These are phyloP conservation scores for Helminthosporium solani DNA, from an alignment of 2,329 filamentous ascomycete species.

Conservation along the genomic window DNA sequence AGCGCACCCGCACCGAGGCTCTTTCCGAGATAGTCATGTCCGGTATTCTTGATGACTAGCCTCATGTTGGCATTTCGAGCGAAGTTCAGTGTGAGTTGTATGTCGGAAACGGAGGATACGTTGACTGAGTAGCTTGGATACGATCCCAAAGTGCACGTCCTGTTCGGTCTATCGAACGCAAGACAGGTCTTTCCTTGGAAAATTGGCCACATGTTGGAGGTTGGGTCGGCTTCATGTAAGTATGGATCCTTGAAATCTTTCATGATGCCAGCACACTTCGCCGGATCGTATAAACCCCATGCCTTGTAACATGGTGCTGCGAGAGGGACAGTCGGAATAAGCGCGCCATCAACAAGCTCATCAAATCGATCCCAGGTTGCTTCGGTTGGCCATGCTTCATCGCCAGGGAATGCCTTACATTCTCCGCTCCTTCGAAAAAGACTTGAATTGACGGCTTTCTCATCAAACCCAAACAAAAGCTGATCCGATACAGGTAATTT, in stretches of 20 bases:
- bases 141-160: conserved; percentile 12
- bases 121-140: conserved; percentile 14
- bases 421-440: conserved; percentile 2
- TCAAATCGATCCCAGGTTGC: conserved; percentile 21
- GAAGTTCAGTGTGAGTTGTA: conserved; percentile 20
- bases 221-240: conserved; percentile 12
- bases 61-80: conserved; percentile 26
- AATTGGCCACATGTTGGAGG: conserved; percentile 13
- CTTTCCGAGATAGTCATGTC: conserved; percentile 31
- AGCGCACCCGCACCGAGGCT: conserved; percentile 17
- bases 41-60: conserved; percentile 31
- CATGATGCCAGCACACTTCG: conserved; percentile 8
- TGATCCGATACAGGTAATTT: conserved; percentile 4
- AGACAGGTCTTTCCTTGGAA: conserved; percentile 14
- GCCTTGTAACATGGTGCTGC: conserved; percentile 17
- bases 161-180: conserved; percentile 3
- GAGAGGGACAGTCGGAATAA: conserved; percentile 24
- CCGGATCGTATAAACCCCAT: conserved; percentile 8
- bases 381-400: conserved; percentile 20
- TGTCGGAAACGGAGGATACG: conserved; percentile 8
- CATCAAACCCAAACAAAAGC: conserved; percentile 11
- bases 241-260: conserved; percentile 8
- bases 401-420: conserved; percentile 28
- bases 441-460: conserved; percentile 4
- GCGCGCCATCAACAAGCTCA: conserved; percentile 16